Conservation (phyloP, 257 asterid genomes). For the Scutellaria baicalensis region DNA sequence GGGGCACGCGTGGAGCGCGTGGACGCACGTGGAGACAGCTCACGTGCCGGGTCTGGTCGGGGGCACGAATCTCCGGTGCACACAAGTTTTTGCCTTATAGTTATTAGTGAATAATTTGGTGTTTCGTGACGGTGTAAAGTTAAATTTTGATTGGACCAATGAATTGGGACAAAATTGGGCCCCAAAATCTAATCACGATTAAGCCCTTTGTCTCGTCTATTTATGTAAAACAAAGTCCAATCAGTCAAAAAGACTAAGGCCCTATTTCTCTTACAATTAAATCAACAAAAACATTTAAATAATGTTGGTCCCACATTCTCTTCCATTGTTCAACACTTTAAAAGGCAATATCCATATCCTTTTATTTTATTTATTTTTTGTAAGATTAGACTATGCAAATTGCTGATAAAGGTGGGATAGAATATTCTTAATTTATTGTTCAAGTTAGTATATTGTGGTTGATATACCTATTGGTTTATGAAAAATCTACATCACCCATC, state of each 20-base stretch:
- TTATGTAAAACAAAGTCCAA: slow-evolving; percentile 10
- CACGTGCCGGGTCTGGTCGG: too few species aligned
- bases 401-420: not conserved
- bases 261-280: not conserved
- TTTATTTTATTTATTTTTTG: not conserved
- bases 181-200: slow-evolving; percentile 16
- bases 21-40: too few species aligned
- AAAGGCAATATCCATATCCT: not conserved
- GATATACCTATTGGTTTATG: too few species aligned
- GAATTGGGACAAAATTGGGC: slow-evolving; percentile 13
- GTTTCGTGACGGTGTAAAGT: slow-evolving; percentile 28
- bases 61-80: too few species aligned
- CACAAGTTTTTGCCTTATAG: too few species aligned
- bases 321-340: slow-evolving; percentile 8
- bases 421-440: not conserved
- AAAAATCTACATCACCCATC: too few species aligned
- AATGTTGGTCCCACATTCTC: not conserved
- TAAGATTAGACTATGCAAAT: not conserved
- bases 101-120: slow-evolving; percentile 6
- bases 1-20: too few species aligned
- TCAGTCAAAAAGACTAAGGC: slow-evolving; percentile 10
- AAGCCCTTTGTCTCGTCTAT: slow-evolving; percentile 21
- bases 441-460: too few species aligned
- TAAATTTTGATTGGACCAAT: slow-evolving; percentile 7
- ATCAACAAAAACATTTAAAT: not conserved